Conservation (phyloP, 1,284 basidiomycete genomes). For the Apiotrichum akiyoshidainum region DNA sequence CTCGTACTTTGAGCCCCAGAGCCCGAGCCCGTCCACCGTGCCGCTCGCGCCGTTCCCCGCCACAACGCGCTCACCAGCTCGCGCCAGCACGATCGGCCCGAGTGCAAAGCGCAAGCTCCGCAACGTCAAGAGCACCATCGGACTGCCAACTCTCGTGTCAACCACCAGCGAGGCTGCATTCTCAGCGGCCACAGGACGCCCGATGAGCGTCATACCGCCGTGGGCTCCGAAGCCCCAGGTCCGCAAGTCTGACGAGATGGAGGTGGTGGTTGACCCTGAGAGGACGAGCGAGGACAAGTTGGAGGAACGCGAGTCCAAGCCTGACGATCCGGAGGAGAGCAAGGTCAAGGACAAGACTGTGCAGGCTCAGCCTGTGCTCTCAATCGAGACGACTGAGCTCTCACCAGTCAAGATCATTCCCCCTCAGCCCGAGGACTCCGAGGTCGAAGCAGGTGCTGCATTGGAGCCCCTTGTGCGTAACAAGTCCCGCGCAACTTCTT, state of each 20-base stretch:
- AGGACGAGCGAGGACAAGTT: neutral
- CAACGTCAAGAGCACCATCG: neutral
- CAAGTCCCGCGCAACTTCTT: neutral
- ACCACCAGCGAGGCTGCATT: conserved; percentile 4
- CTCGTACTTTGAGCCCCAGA: neutral
- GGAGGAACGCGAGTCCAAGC: neutral
- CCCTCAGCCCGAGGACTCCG: neutral
- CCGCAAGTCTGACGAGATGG: neutral
- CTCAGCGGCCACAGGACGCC: neutral
- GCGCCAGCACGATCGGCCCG: neutral
- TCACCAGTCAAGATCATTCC: neutral
- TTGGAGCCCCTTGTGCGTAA: too few relatives aligned
- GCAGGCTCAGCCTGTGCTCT: too few relatives aligned
- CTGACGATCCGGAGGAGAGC: neutral
- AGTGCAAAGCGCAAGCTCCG: neutral
- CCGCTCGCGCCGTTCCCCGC: neutral
- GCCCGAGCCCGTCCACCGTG: neutral
- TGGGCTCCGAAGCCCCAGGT: too few relatives aligned
- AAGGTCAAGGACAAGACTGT: too few relatives aligned
- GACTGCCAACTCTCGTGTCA: neutral
- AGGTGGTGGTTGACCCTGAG: neutral
- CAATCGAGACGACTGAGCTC: neutral
- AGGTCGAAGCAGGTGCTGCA: neutral
- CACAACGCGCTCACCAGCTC: neutral
- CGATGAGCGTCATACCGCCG: neutral